These are phyloP conservation scores for Corymbia citriodora DNA, from an alignment of 441 rosid genomes.

Conservation along the genomic window DNA sequence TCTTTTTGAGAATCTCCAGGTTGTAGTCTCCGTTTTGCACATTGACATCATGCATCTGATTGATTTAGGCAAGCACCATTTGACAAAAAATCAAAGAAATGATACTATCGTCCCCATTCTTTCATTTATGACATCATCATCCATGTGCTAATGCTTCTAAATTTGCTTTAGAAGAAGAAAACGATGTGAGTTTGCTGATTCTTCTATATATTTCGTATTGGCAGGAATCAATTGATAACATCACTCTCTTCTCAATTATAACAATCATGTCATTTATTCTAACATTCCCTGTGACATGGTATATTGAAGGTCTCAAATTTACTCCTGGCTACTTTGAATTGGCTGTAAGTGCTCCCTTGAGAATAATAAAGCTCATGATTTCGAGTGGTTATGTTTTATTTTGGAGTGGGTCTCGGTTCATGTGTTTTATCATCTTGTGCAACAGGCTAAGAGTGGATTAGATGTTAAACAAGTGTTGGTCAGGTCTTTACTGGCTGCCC, in stretches of 20 bases:
- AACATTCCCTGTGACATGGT: slow-evolving; percentile 70
- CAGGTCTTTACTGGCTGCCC: slow-evolving; percentile 81
- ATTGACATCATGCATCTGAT: neutral
- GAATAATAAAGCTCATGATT: neutral
- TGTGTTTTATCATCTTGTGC: slow-evolving; percentile 5
- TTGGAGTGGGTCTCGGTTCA: neutral
- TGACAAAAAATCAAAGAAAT: neutral
- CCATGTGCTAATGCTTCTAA: neutral
- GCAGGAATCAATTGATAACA: slow-evolving; percentile 95
- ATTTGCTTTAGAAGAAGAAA: neutral
- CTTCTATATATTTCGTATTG: slow-evolving; percentile 1
- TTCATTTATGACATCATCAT: neutral
- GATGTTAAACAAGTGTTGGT: slow-evolving; percentile 56
- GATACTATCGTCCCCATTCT: neutral
- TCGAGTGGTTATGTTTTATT: neutral
- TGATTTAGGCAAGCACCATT: neutral
- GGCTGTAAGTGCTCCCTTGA: slow-evolving; percentile 12
- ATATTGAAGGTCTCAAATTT: slow-evolving; percentile 85
- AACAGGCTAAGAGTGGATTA: slow-evolving; percentile 55
- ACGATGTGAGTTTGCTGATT: neutral
- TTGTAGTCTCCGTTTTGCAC: neutral
- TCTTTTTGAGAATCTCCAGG: neutral
- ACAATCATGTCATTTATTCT: slow-evolving; percentile 85
- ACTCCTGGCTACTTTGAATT: slow-evolving; percentile 80
- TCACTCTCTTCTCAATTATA: slow-evolving; percentile 90